phyloP scores from a whole-genome alignment of 805 yeast species.

The Hanseniaspora mollemarum region DNA sequence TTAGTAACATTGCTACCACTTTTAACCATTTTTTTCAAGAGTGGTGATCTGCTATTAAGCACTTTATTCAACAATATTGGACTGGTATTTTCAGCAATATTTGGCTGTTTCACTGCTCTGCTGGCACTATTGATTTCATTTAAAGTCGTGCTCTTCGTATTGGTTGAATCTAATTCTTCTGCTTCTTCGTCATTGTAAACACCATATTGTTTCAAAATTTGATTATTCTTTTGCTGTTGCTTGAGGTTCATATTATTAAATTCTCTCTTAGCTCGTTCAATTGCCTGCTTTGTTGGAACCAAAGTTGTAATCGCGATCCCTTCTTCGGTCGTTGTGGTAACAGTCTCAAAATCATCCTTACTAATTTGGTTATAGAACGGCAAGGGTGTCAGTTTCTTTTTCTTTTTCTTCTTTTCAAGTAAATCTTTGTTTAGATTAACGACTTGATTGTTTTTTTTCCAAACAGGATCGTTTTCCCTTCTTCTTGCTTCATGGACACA shows the following conservation, averaged over 20 bases:
- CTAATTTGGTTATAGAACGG: slow-evolving; percentile 88
- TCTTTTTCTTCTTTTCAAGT: slow-evolving; percentile 23
- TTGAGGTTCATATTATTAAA: neutral
- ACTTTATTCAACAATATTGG: neutral
- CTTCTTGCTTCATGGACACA: slow-evolving; percentile 89
- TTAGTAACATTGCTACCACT: neutral
- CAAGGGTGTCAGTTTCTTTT: slow-evolving; percentile 47
- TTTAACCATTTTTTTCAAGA: neutral
- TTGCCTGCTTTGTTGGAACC: slow-evolving; percentile 74
- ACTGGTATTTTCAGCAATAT: neutral
- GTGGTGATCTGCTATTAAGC: neutral
- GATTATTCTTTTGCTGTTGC: slow-evolving; percentile 5
- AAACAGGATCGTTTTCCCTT: slow-evolving; percentile 39
- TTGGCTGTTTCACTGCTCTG: no score
- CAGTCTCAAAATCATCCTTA: slow-evolving; percentile 75
- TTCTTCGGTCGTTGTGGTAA: slow-evolving; percentile 77
- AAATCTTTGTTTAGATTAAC: slow-evolving; percentile 28
- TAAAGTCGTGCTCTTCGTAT: neutral
- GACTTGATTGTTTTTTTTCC: slow-evolving; percentile 22
- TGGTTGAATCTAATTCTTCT: neutral
- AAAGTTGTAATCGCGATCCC: slow-evolving; percentile 85
- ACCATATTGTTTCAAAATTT: slow-evolving; percentile 11
- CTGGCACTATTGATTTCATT: no score
- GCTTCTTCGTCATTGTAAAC: slow-evolving; percentile 4
- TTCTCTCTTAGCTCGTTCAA: slow-evolving; percentile 31